Conservation (phyloP, 805 yeast genomes). For the Lachancea thermotolerans region DNA sequence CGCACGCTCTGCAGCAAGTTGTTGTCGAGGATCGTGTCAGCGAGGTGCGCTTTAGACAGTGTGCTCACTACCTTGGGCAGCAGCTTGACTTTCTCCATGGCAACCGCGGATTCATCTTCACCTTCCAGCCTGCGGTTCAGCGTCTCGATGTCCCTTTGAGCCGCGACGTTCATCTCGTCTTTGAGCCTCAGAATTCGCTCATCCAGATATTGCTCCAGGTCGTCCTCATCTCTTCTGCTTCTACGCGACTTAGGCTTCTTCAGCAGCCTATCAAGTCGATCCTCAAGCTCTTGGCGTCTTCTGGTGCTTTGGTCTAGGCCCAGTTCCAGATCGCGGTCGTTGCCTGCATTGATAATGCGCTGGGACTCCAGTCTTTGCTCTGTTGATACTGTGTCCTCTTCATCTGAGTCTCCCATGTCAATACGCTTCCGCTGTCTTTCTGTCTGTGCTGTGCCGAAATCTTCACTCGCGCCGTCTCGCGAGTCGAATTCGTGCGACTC, state of each 20-base stretch:
- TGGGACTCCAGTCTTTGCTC: constrained; percentile 9
- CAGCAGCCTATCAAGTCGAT: constrained; percentile 67
- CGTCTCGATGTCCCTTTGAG: constrained; percentile 61
- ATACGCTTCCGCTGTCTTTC: constrained; percentile 28
- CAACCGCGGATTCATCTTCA: constrained; percentile 34
- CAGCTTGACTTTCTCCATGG: constrained; percentile 62
- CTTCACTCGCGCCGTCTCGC: not conserved
- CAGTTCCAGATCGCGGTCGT: constrained; percentile 24
- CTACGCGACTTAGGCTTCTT: constrained; percentile 58
- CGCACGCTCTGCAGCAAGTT: constrained; percentile 88
- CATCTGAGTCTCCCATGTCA: constrained; percentile 17
- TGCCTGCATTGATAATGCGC: constrained; percentile 7
- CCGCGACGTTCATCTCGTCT: constrained; percentile 84
- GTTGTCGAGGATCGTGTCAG: constrained; percentile 90
- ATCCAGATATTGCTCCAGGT: constrained; percentile 91
- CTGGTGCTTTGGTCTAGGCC: constrained; percentile 31
- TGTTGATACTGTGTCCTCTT: constrained; percentile 10
- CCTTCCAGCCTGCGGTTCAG: constrained; percentile 38
- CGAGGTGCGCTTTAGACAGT: constrained; percentile 73
- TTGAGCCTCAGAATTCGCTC: constrained; percentile 77
- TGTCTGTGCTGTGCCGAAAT: not conserved
- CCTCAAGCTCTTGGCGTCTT: constrained; percentile 74
- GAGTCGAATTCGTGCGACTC: constrained; percentile 1
- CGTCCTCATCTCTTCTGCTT: constrained; percentile 78
- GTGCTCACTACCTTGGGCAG: constrained; percentile 73